Percentiles rank a stretch among this genome's conserved stretches.
These are phyloP conservation scores for Tuber magnatum DNA, from an alignment of 495 filamentous ascomycete genomes.

Conservation along the genomic window DNA sequence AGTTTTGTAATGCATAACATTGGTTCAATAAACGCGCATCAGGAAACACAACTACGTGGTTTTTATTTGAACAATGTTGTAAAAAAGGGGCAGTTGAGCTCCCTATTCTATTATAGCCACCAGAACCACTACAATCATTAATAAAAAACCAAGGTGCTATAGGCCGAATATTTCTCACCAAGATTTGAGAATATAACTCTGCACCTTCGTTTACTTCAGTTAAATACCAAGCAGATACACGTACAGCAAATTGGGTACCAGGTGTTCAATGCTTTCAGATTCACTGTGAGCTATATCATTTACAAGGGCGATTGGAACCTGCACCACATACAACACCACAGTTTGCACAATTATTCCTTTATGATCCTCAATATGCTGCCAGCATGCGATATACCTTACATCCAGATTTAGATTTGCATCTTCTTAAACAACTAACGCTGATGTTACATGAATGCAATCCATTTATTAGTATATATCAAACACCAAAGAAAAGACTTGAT, in stretches of 20 bases:
- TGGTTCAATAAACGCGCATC: background rate
- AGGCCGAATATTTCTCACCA: background rate
- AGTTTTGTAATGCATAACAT: background rate
- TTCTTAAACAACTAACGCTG: background rate
- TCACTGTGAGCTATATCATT: background rate
- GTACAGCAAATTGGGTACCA: background rate
- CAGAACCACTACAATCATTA: background rate
- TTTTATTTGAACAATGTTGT: background rate
- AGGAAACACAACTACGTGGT: background rate
- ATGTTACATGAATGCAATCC: background rate
- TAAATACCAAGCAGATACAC: background rate
- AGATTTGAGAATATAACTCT: background rate
- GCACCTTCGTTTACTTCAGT: background rate
- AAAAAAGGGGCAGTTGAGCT: background rate
- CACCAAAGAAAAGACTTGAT: background rate
- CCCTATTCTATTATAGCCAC: accelerated
- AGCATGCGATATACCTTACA: background rate
- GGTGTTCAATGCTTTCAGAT: background rate
- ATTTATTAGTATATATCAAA: background rate
- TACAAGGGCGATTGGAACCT: background rate
- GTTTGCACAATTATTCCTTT: background rate
- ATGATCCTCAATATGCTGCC: background rate
- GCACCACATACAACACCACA: background rate
- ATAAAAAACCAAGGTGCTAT: background rate
- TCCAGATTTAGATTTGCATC: background rate